phyloP scores from a whole-genome alignment of 1,284 basidiomycete genomes.

The Cutaneotrichosporon cyanovorans region DNA sequence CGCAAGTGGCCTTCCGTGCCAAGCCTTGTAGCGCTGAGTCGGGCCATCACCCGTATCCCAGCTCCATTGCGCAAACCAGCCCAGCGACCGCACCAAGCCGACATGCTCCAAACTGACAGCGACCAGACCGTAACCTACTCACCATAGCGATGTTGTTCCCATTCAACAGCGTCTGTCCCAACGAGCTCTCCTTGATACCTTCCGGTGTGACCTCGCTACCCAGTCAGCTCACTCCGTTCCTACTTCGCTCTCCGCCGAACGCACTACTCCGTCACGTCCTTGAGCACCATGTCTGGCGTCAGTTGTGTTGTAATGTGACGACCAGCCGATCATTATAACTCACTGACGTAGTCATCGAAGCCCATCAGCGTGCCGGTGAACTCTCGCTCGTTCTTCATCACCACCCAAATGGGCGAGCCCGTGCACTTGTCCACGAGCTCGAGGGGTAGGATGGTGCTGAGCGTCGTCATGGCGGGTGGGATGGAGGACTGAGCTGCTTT shows the following conservation, averaged over 20 bases:
- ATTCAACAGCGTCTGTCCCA: slow-evolving; percentile 87
- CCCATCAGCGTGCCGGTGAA: slow-evolving; percentile 93
- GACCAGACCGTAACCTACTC: slow-evolving; percentile 10
- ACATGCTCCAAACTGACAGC: too few relatives aligned
- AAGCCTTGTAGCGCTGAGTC: too few relatives aligned
- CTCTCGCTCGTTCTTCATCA: slow-evolving; percentile 93
- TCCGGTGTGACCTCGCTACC: slow-evolving; percentile 72
- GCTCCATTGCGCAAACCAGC: too few relatives aligned
- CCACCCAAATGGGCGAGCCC: slow-evolving; percentile 88
- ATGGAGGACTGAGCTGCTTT: too few relatives aligned
- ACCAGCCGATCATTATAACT: slow-evolving; percentile 49
- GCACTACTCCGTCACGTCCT: slow-evolving; percentile 95
- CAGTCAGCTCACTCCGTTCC: not conserved
- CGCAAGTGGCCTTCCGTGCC: too few relatives aligned
- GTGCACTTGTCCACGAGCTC: slow-evolving; percentile 91
- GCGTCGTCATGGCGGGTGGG: slow-evolving; percentile 48
- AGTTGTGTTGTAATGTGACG: not conserved
- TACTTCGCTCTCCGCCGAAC: slow-evolving; percentile 24
- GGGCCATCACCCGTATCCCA: too few relatives aligned
- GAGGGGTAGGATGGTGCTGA: slow-evolving; percentile 58
- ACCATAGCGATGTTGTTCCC: slow-evolving; percentile 99
- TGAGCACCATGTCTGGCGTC: slow-evolving; percentile 84
- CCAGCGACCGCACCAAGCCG: too few relatives aligned
- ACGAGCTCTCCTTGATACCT: slow-evolving; percentile 71
- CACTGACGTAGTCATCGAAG: slow-evolving; percentile 99